Evolutionary conservation across 148 eudicot genomes (phyloP), one percentile per base, ranked within the genome.

Genomic region (Camellia lanceoleosa): DNA sequence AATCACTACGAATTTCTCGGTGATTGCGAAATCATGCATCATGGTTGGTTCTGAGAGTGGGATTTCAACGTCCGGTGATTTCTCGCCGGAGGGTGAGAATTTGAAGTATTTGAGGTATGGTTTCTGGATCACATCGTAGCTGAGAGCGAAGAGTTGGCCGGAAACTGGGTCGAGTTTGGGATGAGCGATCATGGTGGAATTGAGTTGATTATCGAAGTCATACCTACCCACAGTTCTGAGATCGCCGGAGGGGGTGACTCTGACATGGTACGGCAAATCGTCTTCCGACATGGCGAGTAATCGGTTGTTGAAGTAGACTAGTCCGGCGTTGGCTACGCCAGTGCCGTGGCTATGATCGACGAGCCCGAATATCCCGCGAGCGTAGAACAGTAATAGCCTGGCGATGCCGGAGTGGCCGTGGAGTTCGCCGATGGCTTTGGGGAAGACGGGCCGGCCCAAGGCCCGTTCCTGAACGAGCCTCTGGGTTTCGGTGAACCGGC

Each of bases 21-120:
- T 89, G 14, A 94, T 91, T 0, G 98, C 98, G 55, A 94, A 94
- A 59, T 94, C 98, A 43, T 94, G 98, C 87, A 94, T 89, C 98
- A 94, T 92, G 0, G 98, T 94, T 0, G 98, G 85, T 0, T 89
- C 79, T 0, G 87, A 42, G 5, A 94, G 82, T 0, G 89, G 83
- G 30, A 94, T 94, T 30, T 91, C 93, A 0, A 94, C 92, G 5
- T 94, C 93, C 0, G 80, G 49, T 0, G 98, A 89, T 41, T 92
- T 94, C 11, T 68, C 78, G 19, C 95, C 97, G 15, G 82, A 75
- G 1, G 79, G 78, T 0, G 85, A 84, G 68, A 93, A 88, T 38
- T 87, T 60, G 71, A 93, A 93, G 85, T 93, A 91, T 69, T 93
- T 93, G 62, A 93, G 77, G 72, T 88, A 90, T 0, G 97, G 97